Evolutionary conservation across 805 yeast genomes (phyloP), one percentile per base, ranked within the genome.

Genomic region (Wickerhamiella occidentalis): DNA sequence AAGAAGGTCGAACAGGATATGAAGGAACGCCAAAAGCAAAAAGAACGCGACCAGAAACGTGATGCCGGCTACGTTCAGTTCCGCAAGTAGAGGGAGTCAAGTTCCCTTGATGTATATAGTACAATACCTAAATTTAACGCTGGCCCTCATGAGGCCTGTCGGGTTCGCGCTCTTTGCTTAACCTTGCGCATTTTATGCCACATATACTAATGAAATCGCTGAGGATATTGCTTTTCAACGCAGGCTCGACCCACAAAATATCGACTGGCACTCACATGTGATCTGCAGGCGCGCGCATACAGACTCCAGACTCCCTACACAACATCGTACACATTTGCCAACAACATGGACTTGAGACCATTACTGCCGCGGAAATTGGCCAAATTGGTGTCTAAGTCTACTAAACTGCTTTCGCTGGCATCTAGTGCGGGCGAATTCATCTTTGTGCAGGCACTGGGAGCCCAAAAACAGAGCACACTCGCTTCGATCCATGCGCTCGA

Each of bases 1-100:
- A 55, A 56, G 47, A 56, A 56, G 29, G 59, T 61, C 15, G 58
- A 56, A 18, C 61, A 64, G 50, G 61, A 62, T 47, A 61, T 55
- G 51, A 54, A 55, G 44, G 57, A 55, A 21, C 52, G 57, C 53
- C 50, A 48, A 25, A 60, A 56, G 41, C 56, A 51, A 43, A 45
- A 48, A 13, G 56, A 49, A 25, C 51, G 50, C 17, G 52, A 49
- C 41, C 48, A 50, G 11, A 56, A 52, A 28, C 53, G 50, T 29
- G 51, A 52, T 40, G 52, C 52, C 40, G 52, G 52, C 36, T 58
- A 53, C 48, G 51, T 55, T 19, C 56, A 58, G 54, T 19, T 55
- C 50, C 48, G 50, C 26, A 42, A 49, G 19, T 47, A 23, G n/a
- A n/a, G n/a, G n/a, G n/a, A 51, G 45, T 33, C 18, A 7, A 7